Conservation (phyloP, 1,284 basidiomycete species). For the Fomitiporia mediterranea region DNA sequence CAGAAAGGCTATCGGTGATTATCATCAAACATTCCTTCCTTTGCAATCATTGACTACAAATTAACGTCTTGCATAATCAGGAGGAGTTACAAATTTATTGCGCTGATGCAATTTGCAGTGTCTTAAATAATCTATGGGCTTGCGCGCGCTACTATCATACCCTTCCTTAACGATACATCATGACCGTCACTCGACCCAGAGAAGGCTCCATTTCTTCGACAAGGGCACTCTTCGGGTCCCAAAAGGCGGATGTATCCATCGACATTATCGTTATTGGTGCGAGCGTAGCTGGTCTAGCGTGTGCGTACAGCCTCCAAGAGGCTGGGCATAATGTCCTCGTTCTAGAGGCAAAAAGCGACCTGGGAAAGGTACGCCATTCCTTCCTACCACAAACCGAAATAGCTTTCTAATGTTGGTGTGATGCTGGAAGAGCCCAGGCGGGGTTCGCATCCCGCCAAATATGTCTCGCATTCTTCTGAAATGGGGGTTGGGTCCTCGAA, state of each 20-base stretch:
- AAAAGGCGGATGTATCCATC: slow-evolving; percentile 14
- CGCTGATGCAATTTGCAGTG: too few relatives aligned
- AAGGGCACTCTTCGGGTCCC: background rate
- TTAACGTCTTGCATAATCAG: too few relatives aligned
- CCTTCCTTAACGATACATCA: background rate
- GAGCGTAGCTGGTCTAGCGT: slow-evolving; percentile 41
- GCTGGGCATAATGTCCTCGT: slow-evolving; percentile 50
- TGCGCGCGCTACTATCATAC: background rate
- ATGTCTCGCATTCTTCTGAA: slow-evolving; percentile 43
- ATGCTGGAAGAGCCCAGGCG: slow-evolving; percentile 20
- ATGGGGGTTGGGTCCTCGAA: slow-evolving; percentile 45
- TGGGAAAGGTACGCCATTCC: slow-evolving; percentile 30
- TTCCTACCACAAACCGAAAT: background rate
- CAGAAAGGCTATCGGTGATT: too few relatives aligned
- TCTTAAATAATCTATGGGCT: background rate
- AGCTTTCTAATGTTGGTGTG: background rate
- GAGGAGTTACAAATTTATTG: too few relatives aligned
- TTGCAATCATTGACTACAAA: too few relatives aligned
- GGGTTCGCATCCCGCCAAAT: slow-evolving; percentile 46
- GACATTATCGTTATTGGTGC: slow-evolving; percentile 25
- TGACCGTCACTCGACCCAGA: background rate
- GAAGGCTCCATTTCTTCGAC: background rate
- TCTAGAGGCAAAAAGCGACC: slow-evolving; percentile 38
- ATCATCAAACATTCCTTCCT: too few relatives aligned
- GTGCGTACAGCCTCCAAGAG: slow-evolving; percentile 42